Evolutionary conservation across 2,329 filamentous ascomycete genomes (phyloP).

Genomic region (Neofusicoccum kwambonambiense): DNA sequence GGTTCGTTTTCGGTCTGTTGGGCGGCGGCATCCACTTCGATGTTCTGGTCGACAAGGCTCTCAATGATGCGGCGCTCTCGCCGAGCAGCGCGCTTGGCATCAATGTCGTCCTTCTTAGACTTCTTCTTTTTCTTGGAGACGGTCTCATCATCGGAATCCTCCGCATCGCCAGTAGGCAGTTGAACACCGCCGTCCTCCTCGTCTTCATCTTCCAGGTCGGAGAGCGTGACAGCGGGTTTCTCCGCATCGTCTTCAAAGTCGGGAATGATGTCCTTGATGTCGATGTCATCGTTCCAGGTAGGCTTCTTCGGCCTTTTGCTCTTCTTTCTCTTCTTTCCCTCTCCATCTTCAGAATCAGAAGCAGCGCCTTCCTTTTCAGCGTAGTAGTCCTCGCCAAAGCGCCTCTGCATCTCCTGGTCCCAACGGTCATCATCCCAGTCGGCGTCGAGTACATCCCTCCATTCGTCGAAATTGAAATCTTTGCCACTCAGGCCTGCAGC

Average conservation of each 20-base stretch:
- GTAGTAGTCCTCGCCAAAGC: slow-evolving; percentile 91
- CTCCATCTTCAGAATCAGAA: slow-evolving; percentile 23
- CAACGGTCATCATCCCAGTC: slow-evolving; percentile 87
- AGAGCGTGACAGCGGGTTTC: slow-evolving; percentile 56
- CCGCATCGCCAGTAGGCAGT: slow-evolving; percentile 25
- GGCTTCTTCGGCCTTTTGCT: slow-evolving; percentile 75
- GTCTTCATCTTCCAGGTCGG: slow-evolving; percentile 52
- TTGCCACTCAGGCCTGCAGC: slow-evolving; percentile 77
- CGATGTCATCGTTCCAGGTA: slow-evolving; percentile 94
- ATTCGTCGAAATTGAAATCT: slow-evolving; percentile 70
- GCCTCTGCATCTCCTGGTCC: slow-evolving; percentile 85
- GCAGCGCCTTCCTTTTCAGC: slow-evolving; percentile 57
- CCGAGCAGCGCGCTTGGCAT: slow-evolving; percentile 70
- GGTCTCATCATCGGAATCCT: slow-evolving; percentile 38
- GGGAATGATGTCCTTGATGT: slow-evolving; percentile 87
- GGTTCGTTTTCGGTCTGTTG: slow-evolving; percentile 47
- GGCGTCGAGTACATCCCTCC: slow-evolving; percentile 79
- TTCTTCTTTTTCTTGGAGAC: slow-evolving; percentile 43
- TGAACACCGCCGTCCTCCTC: slow-evolving; percentile 35
- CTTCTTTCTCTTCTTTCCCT: slow-evolving; percentile 29
- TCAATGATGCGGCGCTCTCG: slow-evolving; percentile 82
- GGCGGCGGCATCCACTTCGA: slow-evolving; percentile 69
- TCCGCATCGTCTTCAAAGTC: slow-evolving; percentile 66
- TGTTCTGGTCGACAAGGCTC: slow-evolving; percentile 76
- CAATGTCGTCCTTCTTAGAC: slow-evolving; percentile 44